A percentile compares a stretch with the other conserved stretches of the same genome.
phyloP scores from a whole-genome alignment of 495 filamentous ascomycete genomes.

The Apiosordaria backusii region DNA sequence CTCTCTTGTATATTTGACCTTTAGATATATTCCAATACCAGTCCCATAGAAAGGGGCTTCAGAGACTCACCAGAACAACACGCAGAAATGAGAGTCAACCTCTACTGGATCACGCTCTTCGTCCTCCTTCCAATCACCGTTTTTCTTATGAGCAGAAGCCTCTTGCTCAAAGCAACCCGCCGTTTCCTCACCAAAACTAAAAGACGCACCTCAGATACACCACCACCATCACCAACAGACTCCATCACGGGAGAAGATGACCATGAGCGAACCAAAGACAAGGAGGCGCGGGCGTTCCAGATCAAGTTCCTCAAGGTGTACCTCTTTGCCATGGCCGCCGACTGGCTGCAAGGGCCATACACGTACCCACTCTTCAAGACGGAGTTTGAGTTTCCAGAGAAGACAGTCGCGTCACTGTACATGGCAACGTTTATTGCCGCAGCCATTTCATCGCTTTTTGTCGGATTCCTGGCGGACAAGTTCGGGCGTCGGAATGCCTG shows the following conservation, averaged over 20 bases:
- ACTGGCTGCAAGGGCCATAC: conserved; percentile 4
- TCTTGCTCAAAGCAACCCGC: not conserved
- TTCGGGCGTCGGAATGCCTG: not conserved
- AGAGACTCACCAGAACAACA: not conserved
- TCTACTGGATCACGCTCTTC: not conserved
- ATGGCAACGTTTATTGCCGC: not conserved
- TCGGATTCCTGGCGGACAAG: not conserved
- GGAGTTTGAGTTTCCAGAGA: not conserved
- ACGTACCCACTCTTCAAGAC: not conserved
- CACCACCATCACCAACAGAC: not conserved
- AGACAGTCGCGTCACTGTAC: not conserved
- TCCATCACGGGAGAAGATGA: not conserved
- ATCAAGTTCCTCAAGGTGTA: conserved; percentile 5
- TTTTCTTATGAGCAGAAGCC: not conserved
- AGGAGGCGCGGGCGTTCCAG: conserved; percentile 3
- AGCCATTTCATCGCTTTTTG: not conserved
- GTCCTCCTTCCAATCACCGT: not conserved
- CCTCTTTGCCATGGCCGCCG: not conserved
- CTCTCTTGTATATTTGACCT: not conserved
- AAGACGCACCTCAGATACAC: not conserved
- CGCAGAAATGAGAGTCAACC: not conserved
- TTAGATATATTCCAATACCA: not conserved
- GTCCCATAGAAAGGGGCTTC: not conserved
- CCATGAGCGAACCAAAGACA: not conserved
- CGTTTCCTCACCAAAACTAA: not conserved